Evolutionary conservation across 1,139 yeast species (phyloP), one percentile per base, ranked within the genome.

Genomic region (Saccharomyces hybrid): DNA sequence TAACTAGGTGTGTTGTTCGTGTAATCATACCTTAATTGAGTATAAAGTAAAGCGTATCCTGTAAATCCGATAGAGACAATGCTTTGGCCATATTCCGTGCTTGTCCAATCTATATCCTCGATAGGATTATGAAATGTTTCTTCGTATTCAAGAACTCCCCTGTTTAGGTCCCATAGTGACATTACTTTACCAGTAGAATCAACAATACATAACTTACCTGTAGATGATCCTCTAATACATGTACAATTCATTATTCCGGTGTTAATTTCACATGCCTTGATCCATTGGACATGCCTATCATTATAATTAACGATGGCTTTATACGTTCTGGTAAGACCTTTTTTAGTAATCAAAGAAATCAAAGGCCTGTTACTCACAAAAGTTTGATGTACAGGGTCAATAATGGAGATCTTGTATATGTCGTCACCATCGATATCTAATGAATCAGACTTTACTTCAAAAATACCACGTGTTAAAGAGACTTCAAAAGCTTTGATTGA

Each of bases 21-120:
- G 66, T 91, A 91, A 64, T 91, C 97, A 67, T 86, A 89, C 55
- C 97, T 78, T 57, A 88, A 73, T 67, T 90, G 96, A 0, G 96
- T 84, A 65, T 85, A 89, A n/a, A 89, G 71, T 4, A 84, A 68
- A 1, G 87, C 88, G 56, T 77, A 75, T 20, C 81, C 72, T 9
- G 73, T 72, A 62, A 88, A 90, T 0, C 96, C 96, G 34, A 90
- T 83, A 0, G 96, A 86, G 31, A 91, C 73, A 9, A 91, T 80
- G 49, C 90, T 86, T 69, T 86, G 93, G 8, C 77, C 83, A 62
- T 66, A 79, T 25, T 80, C 79, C 0, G 93, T 81, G 55, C 83
- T 78, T 0, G 95, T 87, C 97, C 97, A 91, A 70, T 74, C 77
- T 49, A 74, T 66, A 60, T 74, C 77, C 25, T 65, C 57, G 50